A percentile compares a stretch with the other conserved stretches of the same genome.
phyloP scores from a whole-genome alignment of 768 basidiomycete genomes.

The Tulasnella sp. region DNA sequence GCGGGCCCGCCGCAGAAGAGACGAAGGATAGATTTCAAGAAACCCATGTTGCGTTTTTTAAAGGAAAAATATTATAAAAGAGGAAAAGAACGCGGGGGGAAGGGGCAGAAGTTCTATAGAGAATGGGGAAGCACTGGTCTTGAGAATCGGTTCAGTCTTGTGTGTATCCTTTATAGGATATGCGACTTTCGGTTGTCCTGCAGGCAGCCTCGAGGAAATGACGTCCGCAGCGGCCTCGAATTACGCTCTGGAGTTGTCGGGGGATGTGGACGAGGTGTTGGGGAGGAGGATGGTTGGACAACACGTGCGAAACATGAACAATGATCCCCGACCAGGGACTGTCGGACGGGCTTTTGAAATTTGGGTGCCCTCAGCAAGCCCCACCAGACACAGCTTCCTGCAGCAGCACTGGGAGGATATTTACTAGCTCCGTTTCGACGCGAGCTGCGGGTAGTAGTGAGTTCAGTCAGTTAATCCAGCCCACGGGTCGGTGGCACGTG shows the following conservation, averaged over 20 bases:
- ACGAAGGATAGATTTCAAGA: background rate
- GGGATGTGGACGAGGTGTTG: background rate
- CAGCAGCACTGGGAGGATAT: background rate
- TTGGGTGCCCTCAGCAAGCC: background rate
- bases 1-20: conserved; percentile 6
- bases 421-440: background rate
- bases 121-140: background rate
- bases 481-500: background rate
- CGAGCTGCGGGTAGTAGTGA: background rate
- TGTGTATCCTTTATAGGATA: background rate
- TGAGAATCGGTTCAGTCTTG: background rate
- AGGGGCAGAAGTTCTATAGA: background rate
- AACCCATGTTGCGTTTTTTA: background rate
- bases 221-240: background rate
- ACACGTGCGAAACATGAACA: conserved; percentile 5
- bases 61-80: background rate
- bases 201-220: background rate
- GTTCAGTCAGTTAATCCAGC: background rate
- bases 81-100: background rate
- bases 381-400: background rate
- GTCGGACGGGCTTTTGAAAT: background rate
- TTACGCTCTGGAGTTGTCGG: background rate
- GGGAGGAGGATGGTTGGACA: background rate
- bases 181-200: background rate
- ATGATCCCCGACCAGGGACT: no score